phyloP scores from a whole-genome alignment of 1,284 basidiomycete species.

The Heterobasidion irregulare region DNA sequence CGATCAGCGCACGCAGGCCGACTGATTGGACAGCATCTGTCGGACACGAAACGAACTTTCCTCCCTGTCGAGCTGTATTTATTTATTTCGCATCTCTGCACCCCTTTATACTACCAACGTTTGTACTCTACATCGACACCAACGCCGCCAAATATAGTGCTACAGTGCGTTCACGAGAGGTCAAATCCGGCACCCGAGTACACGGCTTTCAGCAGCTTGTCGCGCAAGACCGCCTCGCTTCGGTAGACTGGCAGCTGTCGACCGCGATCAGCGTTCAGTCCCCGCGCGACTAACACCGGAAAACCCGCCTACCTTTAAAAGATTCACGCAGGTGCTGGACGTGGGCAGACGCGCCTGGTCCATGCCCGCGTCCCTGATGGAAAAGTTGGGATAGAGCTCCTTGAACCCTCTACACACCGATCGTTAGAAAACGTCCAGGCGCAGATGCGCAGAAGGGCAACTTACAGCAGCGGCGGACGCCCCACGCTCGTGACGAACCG shows the following conservation, averaged over 20 bases:
- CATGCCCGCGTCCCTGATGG: conserved; percentile 69
- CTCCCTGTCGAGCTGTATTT: too few species aligned
- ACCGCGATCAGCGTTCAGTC: conserved; percentile 4
- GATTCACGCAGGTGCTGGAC: conserved; percentile 79
- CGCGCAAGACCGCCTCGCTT: conserved; percentile 52
- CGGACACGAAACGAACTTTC: too few species aligned
- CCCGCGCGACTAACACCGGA: background rate
- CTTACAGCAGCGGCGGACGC: conserved; percentile 77
- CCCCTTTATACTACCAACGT: too few species aligned
- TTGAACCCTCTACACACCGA: conserved; percentile 64
- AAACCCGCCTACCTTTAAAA: conserved; percentile 55
- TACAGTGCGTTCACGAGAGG: conserved; percentile 45
- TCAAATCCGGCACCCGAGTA: conserved; percentile 84
- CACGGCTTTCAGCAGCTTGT: conserved; percentile 83
- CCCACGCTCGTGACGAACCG: conserved; percentile 90
- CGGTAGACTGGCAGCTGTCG: conserved; percentile 61
- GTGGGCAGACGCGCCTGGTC: conserved; percentile 77
- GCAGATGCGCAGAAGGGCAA: conserved; percentile 7
- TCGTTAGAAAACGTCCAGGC: background rate
- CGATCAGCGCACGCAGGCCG: too few species aligned
- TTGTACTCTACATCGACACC: too few species aligned
- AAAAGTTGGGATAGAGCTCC: conserved; percentile 79
- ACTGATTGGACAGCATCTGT: too few species aligned
- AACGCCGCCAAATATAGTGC: background rate
- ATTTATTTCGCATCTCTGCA: too few species aligned